Evolutionary conservation across 2,329 filamentous ascomycete species (phyloP).

Genomic region (Colletotrichum sublineola): DNA sequence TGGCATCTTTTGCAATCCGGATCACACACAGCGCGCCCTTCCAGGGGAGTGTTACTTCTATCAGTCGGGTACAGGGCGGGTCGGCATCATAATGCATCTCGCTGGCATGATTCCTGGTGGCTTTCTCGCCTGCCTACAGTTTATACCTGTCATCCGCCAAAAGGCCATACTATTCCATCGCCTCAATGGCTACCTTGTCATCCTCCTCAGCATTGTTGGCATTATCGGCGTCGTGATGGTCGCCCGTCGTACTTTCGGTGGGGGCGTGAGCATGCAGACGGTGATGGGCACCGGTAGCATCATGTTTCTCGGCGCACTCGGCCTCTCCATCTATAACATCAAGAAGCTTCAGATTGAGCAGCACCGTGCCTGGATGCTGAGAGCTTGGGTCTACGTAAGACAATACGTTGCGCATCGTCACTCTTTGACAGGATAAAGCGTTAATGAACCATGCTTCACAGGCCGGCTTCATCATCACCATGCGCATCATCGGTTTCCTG

Average conservation of each 20-base stretch:
- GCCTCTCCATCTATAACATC: constrained; percentile 67
- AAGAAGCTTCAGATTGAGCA: constrained; percentile 72
- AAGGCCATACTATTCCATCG: constrained; percentile 68
- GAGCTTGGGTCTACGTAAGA: constrained; percentile 64
- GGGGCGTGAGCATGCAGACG: constrained; percentile 63
- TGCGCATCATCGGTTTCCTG: constrained; percentile 60
- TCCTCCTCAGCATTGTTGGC: constrained; percentile 61
- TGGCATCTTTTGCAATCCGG: constrained; percentile 51
- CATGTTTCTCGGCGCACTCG: constrained; percentile 57
- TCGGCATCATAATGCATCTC: constrained; percentile 63
- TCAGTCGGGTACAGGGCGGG: constrained; percentile 45
- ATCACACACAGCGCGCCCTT: constrained; percentile 42
- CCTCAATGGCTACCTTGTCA: constrained; percentile 69
- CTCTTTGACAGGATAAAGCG: background rate
- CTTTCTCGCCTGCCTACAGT: constrained; percentile 62
- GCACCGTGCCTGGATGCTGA: constrained; percentile 74
- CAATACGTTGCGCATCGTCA: background rate
- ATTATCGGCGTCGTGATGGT: constrained; percentile 68
- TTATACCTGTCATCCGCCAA: constrained; percentile 62
- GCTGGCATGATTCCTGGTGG: constrained; percentile 59
- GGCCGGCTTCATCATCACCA: constrained; percentile 63
- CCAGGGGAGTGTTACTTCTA: constrained; percentile 58
- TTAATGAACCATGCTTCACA: constrained; percentile 42
- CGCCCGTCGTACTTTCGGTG: constrained; percentile 64
- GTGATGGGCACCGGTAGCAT: constrained; percentile 59